Evolutionary conservation across 2,329 filamentous ascomycete species (phyloP), one percentile per base, ranked within the genome.

Genomic region (Camillea tinctor): DNA sequence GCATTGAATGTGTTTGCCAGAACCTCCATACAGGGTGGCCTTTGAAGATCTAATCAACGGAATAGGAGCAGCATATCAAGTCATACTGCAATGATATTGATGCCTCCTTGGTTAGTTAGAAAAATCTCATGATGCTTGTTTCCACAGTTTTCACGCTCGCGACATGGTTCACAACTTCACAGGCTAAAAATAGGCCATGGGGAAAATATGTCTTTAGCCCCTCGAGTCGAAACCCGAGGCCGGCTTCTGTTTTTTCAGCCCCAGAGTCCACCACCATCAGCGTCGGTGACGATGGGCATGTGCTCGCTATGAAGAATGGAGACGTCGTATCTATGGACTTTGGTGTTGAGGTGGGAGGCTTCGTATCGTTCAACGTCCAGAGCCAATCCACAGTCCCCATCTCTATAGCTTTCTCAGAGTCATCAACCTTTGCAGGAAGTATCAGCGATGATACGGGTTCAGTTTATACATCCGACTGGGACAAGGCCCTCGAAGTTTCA

Each of bases 361-460:
- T n/a, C 36, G 36, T 44, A n/a, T 44, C 36, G n/a, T 44, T 44
- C 36, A 44, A 44, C 36, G 11, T n/a, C 13, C 36, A 44, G 36
- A 15, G 36, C 2, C 36, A 44, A 44, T 44, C 36, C 17, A 44
- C 17, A 44, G 17, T 15, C 17, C 36, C 36, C 5, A 15, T 69
- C 36, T 68, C 66, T 6, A 60, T 69, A 23, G 66, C 66, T 50
- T 68, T 67, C 51, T 58, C 67, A 20, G 66, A 69, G 21, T 69
- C 67, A 1, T 64, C 66, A 8, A 52, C 55, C 21, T 68, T 67
- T 44, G 65, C 67, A 21, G 59, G 66, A 19, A 61, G 61, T 6
- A 69, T 69, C 56, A 66, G 64, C 21, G 67, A 69, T 56, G 67
- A 69, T 23, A 69, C 67, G 3, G 66, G 66, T 50, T 61, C 67